Evolutionary conservation across 176 grass and related monocot genomes (phyloP), one percentile per base, ranked within the genome.

Genomic region (Elaeis guineensis): DNA sequence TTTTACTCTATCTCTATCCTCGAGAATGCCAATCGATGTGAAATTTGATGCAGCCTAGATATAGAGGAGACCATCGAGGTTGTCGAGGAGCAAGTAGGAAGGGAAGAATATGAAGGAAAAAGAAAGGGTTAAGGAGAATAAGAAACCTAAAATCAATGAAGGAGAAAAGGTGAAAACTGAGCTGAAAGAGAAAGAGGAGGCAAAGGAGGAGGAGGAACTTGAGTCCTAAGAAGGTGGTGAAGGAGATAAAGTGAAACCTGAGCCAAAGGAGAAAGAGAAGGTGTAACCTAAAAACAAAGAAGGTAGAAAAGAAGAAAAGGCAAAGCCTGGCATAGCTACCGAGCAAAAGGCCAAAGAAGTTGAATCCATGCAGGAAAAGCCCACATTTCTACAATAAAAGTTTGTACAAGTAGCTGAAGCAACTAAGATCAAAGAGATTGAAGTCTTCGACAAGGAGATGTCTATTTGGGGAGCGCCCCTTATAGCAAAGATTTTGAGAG

Each of bases 391-490:
- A 5, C 1, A 2, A 7, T 35, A 5, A n/a, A n/a, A n/a, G n/a
- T n/a, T 5, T 35, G 30, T 35, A 9, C 2, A 35, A 35, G 30
- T 9, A 35, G 30, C 0, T 9, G 72, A 25, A 80, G 65, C 39
- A 78, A 39, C 65, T 7, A 54, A 16, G 5, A 59, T 16, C 1
- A 49, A 52, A 51, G 65, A 72, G 55, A 35, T 21, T 0, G 65
- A 1, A 0, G 59, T 49, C 18, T 6, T 72, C 11, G 78, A 89
- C 70, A 78, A 79, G 69, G 79, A 86, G 30, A 63, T 82, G 14
- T 4, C 75, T 1, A 76, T 98, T 4, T 92, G 93, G 93, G 93
- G 87, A 24, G 87, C 92, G 53, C 87, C 87, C 14, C 77, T 98
- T 53, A 67, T 85, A 89, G 86, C 81, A 98, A 89, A 57, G 81